Evolutionary conservation across 371 early-diverging fungal species (phyloP), one percentile per base, ranked within the genome.

Genomic region (Choanephora cucurbitarum): DNA sequence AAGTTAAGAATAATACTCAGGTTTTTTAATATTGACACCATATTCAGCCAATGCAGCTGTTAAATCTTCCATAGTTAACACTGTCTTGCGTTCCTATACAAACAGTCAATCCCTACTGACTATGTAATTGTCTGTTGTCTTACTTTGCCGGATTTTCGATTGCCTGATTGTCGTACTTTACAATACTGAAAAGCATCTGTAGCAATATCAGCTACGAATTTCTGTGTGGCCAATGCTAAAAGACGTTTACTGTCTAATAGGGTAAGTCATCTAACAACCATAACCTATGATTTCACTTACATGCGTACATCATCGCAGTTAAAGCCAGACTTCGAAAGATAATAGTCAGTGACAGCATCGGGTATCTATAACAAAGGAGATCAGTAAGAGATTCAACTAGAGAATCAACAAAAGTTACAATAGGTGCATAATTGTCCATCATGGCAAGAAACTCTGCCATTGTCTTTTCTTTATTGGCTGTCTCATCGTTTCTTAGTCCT

Each of bases 261-360:
- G 45, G 33, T 34, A 11, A n/a, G n/a, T n/a, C n/a, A n/a, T n/a
- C n/a, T n/a, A n/a, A n/a, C n/a, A n/a, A n/a, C n/a, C n/a, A n/a
- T n/a, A n/a, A n/a, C n/a, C n/a, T n/a, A n/a, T n/a, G n/a, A n/a
- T n/a, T n/a, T n/a, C 24, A 18, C 5, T 23, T 83, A 91, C 87
- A 97, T 82, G 59, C 96, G 79, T 31, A 89, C 79, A 74, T 98
- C 97, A 37, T 89, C 88, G 62, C 93, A 95, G 44, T 92, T 89
- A 55, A 99, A 92, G 5, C 99, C 99, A 4, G 96, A 88, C 66
- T 91, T 83, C 39, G 90, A 85, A 42, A 99, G 74, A 67, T 95
- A 96, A 71, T 97, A 93, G 64, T 99, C 99, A 21, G 95, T 93
- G 11, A 98, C 93, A 32, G 91, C 91, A 66, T 99, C 99, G 34